A percentile compares a stretch with the other conserved stretches of the same genome.
Conservation (phyloP, 192 early-diverging fungal genomes). For the Paraglomus occultum region DNA sequence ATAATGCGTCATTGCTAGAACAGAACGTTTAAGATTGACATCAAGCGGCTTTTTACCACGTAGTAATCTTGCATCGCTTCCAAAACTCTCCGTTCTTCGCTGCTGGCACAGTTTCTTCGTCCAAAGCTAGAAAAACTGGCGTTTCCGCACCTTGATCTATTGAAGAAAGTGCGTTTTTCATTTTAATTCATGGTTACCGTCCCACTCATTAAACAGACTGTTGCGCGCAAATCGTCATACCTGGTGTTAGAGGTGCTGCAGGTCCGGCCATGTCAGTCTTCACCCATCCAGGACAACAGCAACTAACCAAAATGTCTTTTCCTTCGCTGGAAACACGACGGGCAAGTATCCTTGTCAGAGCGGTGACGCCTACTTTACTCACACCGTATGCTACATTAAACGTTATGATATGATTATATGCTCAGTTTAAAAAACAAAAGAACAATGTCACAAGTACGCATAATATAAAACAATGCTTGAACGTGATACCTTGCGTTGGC, state of each 20-base stretch:
- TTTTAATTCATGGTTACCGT: too few relatives aligned
- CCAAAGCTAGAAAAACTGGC: conserved; percentile 20
- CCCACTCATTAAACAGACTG: too few relatives aligned
- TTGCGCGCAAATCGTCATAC: too few relatives aligned
- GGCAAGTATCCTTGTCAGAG: conserved; percentile 3
- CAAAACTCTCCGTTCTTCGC: too few relatives aligned
- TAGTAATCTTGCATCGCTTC: too few relatives aligned
- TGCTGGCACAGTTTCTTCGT: conserved; percentile 11
- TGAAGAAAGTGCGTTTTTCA: too few relatives aligned
- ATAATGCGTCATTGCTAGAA: too few relatives aligned
- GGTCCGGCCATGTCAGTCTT: conserved; percentile 20
- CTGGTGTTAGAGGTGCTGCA: not conserved
- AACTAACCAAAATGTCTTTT: conserved; percentile 20
- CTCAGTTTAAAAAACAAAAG: not conserved
- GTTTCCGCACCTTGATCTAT: conserved; percentile 29
- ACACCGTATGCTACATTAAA: conserved; percentile 19
- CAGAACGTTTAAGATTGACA: too few relatives aligned
- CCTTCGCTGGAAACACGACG: conserved; percentile 13
- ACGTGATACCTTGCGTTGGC: conserved; percentile 14
- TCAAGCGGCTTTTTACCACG: too few relatives aligned
- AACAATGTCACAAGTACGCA: too few relatives aligned
- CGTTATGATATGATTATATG: not conserved
- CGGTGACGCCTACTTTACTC: conserved; percentile 3
- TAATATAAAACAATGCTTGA: too few relatives aligned
- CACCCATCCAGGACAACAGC: conserved; percentile 28